Percentiles rank a stretch among this genome's conserved stretches.
Evolutionary conservation across 345 rosid genomes (phyloP).

Genomic region (Brassica nigra): DNA sequence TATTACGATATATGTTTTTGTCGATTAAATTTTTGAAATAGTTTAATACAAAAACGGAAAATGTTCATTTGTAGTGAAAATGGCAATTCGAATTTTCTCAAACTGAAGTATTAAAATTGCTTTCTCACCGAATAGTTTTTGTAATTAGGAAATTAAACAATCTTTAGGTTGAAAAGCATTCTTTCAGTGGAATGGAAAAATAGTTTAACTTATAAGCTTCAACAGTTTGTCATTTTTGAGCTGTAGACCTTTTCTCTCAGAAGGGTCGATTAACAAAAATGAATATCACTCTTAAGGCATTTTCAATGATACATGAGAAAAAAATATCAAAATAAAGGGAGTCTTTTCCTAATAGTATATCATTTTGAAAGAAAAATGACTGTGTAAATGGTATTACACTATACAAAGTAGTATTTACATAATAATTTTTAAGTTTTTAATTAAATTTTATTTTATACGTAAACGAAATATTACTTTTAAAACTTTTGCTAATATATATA

Average conservation of each 20-base stretch:
- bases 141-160: not conserved
- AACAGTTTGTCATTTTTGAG: not conserved
- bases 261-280: not conserved
- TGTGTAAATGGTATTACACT: too few species aligned
- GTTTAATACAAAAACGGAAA: not conserved
- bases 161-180: not conserved
- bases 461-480: too few species aligned
- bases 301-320: too few species aligned
- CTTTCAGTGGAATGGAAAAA: not conserved
- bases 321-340: too few species aligned
- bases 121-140: not conserved
- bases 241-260: too few species aligned
- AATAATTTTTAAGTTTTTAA: too few species aligned
- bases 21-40: not conserved
- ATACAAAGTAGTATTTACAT: too few species aligned
- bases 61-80: not conserved
- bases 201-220: not conserved
- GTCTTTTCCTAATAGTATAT: too few species aligned
- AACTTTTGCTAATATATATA: too few species aligned
- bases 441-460: too few species aligned
- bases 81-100: not conserved
- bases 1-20: not conserved
- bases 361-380: too few species aligned
- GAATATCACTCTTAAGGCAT: not conserved
- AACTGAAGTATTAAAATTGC: not conserved